Evolutionary conservation across 768 basidiomycete species (phyloP), one percentile per base, ranked within the genome.

Genomic region (Leucocoprinus sp.): DNA sequence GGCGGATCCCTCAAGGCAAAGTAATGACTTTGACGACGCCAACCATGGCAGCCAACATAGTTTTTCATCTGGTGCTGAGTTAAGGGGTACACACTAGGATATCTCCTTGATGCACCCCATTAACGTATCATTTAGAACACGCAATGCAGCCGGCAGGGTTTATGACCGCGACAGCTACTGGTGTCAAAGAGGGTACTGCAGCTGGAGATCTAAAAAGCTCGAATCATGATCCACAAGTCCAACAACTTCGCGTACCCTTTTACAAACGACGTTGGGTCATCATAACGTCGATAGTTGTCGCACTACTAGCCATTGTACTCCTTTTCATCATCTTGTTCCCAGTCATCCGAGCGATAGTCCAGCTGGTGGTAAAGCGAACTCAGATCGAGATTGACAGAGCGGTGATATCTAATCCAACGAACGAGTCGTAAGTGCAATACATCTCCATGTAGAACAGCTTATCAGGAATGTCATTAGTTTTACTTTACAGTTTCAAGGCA

Each of bases 321-420:
- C 60, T 85, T 15, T 86, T 85, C 60, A 74, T 85, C 50, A 37
- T 84, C 8, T 60, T 86, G 19, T 85, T 76, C 58, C 83, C 83
- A 5, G 78, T 85, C 45, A 67, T 85, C 45, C 71, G 63, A 40
- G 82, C 82, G 35, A 80, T 84, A 51, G 70, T 75, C 15, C 81
- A 82, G 51, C 68, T 78, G 34, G 74, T 85, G 31, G 71, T 85
- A 12, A 76, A 82, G 46, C 66, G 67, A 28, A 62, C 74, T 26
- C 68, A 67, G 17, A 64, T 86, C 26, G 67, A 78, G 45, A 65
- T 86, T 35, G 64, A 78, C 21, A 57, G 56, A 21, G 80, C 75
- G 5, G 60, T 62, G 14, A 81, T 84, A 45, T 64, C 64, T 0
- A 63, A 61, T 14, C 75, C 82, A 4, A 56, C 65, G n/a, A 84